Evolutionary conservation across 1,284 basidiomycete species (phyloP).

Genomic region (Exobasidium cylindrosporum): DNA sequence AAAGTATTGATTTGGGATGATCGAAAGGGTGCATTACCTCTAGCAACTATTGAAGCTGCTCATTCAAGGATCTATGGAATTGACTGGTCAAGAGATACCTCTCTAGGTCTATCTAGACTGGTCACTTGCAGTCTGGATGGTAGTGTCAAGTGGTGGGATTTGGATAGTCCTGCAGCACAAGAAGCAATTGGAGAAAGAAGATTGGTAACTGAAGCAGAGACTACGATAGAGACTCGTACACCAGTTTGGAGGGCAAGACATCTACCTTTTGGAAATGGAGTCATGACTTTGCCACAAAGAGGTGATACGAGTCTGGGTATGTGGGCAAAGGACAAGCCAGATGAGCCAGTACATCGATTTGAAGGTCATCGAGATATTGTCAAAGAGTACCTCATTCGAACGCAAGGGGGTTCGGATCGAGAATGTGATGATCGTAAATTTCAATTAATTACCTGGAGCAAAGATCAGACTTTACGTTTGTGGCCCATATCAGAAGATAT

Average conservation of each 20-base stretch:
- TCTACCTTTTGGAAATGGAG: constrained; percentile 85
- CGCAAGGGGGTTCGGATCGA: constrained; percentile 59
- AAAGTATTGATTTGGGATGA: constrained; percentile 54
- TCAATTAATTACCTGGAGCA: constrained; percentile 86
- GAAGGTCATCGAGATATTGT: constrained; percentile 89
- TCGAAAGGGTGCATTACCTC: constrained; percentile 41
- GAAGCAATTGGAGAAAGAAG: constrained; percentile 38
- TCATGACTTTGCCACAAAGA: constrained; percentile 84
- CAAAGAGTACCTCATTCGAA: constrained; percentile 96
- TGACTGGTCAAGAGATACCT: constrained; percentile 46
- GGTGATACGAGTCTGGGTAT: constrained; percentile 81
- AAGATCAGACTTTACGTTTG: constrained; percentile 84
- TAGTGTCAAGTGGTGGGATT: constrained; percentile 52
- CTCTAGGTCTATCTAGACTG: constrained; percentile 41
- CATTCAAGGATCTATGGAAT: constrained; percentile 53
- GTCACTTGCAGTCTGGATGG: constrained; percentile 53
- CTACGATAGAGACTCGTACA: constrained; percentile 71
- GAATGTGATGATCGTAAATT: constrained; percentile 45
- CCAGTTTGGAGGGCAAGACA: constrained; percentile 92
- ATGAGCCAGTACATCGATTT: constrained; percentile 69
- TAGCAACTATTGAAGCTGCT: constrained; percentile 47
- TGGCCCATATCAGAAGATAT: constrained; percentile 78
- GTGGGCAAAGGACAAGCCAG: constrained; percentile 64
- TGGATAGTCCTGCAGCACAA: constrained; percentile 33
- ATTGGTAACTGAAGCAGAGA: constrained; percentile 46